These are phyloP conservation scores for Escallonia rubra DNA, from an alignment of 129 eudicot genomes.

Conservation along the genomic window DNA sequence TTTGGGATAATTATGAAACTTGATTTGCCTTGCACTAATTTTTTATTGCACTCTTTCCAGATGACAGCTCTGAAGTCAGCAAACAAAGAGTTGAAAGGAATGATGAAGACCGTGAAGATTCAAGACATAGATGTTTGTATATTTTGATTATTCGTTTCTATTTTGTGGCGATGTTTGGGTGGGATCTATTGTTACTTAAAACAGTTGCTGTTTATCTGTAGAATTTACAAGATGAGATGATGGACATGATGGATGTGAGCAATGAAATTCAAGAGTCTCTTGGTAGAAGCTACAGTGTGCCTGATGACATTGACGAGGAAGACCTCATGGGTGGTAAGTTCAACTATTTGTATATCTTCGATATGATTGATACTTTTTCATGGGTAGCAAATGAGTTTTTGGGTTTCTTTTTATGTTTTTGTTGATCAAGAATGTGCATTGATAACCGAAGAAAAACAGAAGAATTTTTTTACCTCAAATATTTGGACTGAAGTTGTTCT, in stretches of 20 bases:
- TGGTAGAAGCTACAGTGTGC: slow-evolving; percentile 88
- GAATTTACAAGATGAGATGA: slow-evolving; percentile 98
- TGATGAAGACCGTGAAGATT: slow-evolving; percentile 97
- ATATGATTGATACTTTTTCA: no score
- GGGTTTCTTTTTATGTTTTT: neutral
- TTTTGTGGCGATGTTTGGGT: neutral
- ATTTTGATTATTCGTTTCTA: neutral
- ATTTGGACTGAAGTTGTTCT: no score
- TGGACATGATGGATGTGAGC: slow-evolving; percentile 97
- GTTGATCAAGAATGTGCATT: neutral
- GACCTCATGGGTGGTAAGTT: slow-evolving; percentile 94
- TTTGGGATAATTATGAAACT: neutral
- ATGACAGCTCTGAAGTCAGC: slow-evolving; percentile 96
- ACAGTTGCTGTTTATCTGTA: slow-evolving; percentile 12
- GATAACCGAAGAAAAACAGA: no score
- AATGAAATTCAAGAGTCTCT: slow-evolving; percentile 95
- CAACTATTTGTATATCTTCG: neutral
- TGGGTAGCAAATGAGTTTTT: no score
- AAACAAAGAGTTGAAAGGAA: slow-evolving; percentile 93
- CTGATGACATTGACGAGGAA: slow-evolving; percentile 97
- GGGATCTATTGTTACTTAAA: no score
- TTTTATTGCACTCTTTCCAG: slow-evolving; percentile 35
- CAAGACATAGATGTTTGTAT: slow-evolving; percentile 89
- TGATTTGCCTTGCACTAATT: neutral
- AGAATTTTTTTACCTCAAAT: no score